Conservation (phyloP, 1,139 yeast genomes). For the Yamadazyma pseudoaaseri region DNA sequence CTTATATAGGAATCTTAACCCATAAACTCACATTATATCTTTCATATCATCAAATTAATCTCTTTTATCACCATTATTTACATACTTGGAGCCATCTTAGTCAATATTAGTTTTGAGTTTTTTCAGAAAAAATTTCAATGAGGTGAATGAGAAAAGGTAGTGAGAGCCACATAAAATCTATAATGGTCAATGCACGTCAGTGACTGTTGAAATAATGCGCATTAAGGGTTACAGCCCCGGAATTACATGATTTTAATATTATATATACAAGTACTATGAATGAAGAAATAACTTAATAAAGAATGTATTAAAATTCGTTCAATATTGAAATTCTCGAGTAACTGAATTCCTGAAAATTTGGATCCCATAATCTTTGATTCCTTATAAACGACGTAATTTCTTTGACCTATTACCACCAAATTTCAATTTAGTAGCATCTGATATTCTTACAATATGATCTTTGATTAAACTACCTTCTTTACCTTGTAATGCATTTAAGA, state of each 20-base stretch:
- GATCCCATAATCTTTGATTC: too few species aligned
- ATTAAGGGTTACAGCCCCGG: slow-evolving; percentile 12
- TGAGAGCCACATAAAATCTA: slow-evolving; percentile 3
- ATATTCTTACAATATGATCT: slow-evolving; percentile 61
- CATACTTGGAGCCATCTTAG: slow-evolving; percentile 22
- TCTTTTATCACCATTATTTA: slow-evolving; percentile 3
- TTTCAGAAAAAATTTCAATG: slow-evolving; percentile 9
- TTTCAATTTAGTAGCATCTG: slow-evolving; percentile 78
- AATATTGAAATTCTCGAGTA: too few species aligned
- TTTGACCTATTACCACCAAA: slow-evolving; percentile 94
- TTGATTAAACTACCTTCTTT: slow-evolving; percentile 79
- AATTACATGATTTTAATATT: neutral
- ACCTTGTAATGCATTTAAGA: slow-evolving; percentile 80
- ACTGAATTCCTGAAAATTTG: too few species aligned
- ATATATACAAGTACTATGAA: slow-evolving; percentile 4
- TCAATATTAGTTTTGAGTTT: slow-evolving; percentile 13
- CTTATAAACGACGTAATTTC: slow-evolving; percentile 70
- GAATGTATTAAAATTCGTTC: too few species aligned
- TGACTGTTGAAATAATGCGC: slow-evolving; percentile 5
- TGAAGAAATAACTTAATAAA: too few species aligned
- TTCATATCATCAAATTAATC: too few species aligned
- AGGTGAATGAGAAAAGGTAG: slow-evolving; percentile 4
- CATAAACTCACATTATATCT: too few species aligned
- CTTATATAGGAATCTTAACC: too few species aligned
- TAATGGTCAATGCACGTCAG: slow-evolving; percentile 4